Evolutionary conservation across 2,329 filamentous ascomycete genomes (phyloP), one percentile per base, ranked within the genome.

Genomic region (Colletotrichum abscissum): DNA sequence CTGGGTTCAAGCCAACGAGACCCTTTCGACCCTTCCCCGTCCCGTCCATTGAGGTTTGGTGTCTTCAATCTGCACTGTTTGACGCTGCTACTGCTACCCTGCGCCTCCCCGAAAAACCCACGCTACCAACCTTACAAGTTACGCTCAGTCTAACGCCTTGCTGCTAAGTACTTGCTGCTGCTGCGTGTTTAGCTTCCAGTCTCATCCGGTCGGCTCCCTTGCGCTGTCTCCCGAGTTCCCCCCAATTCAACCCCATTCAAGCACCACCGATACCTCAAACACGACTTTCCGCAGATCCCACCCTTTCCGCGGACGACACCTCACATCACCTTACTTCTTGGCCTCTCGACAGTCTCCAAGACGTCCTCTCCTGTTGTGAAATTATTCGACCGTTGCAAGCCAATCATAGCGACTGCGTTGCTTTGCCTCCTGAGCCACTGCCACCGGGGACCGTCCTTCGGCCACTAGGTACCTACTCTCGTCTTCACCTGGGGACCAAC

Each of bases 281-380:
- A 74, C 72, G 68, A 63, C 63, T 42, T 63, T 72, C 72, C 69
- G 72, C 72, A 74, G 72, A 72, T 74, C 72, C 72, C 57, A 73
- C 69, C 71, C 63, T 62, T 58, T 35, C 59, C 28, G 55, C 26
- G 46, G n/a, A 62, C 68, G 46, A 73, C 67, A 70, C 35, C 67
- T 73, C 70, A 58, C 67, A 60, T 65, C 60, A 70, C 46, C 66
- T 72, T 58, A 62, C 49, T 49, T 65, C 67, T 64, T 49, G 55
- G 55, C 59, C 35, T 70, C 33, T 63, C 42, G 38, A 30, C 49
- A 46, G 60, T 71, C 67, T 71, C 28, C 24, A 69, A 38, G 46
- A 24, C 46, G 49, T 14, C 22, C 35, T 49, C 59, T 26, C 30
- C 49, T 26, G 59, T 54, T 35, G 30, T 26, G 33, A 28, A 35